phyloP scores from a whole-genome alignment of 495 filamentous ascomycete genomes.

The Copromyces sp. region DNA sequence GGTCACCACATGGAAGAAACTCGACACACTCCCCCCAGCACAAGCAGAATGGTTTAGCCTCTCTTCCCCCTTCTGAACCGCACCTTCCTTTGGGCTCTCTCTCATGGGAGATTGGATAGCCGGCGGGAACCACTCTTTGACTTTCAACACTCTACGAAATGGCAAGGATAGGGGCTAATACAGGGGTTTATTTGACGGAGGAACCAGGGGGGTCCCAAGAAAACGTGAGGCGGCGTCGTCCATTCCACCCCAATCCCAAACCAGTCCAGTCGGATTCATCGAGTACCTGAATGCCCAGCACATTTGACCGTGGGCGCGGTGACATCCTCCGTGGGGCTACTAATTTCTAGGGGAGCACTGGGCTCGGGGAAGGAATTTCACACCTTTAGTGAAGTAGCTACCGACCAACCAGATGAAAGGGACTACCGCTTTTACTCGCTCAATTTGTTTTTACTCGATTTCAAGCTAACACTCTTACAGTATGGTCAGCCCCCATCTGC shows the following conservation, averaged over 20 bases:
- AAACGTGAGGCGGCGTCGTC: neutral
- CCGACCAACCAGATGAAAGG: neutral
- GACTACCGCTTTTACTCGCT: too few relatives aligned
- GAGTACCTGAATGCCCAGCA: neutral
- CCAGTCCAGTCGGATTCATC: neutral
- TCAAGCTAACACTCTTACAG: too few relatives aligned
- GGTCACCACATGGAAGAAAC: neutral
- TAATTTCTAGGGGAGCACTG: neutral
- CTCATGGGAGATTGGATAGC: neutral
- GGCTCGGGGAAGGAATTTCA: neutral
- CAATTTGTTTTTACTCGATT: too few relatives aligned
- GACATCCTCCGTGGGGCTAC: neutral
- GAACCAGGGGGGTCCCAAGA: neutral
- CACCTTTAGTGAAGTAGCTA: neutral
- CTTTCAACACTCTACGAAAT: neutral
- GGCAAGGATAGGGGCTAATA: neutral
- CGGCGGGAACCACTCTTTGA: neutral
- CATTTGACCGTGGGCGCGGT: neutral
- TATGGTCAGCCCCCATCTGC: too few relatives aligned
- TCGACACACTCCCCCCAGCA: neutral
- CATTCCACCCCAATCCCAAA: neutral
- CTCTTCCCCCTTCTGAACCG: neutral
- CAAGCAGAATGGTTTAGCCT: neutral
- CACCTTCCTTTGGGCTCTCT: neutral
- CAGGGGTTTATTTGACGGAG: neutral